Conservation (phyloP, 176 grass and related monocot species). For the Pontederia crassipes region DNA sequence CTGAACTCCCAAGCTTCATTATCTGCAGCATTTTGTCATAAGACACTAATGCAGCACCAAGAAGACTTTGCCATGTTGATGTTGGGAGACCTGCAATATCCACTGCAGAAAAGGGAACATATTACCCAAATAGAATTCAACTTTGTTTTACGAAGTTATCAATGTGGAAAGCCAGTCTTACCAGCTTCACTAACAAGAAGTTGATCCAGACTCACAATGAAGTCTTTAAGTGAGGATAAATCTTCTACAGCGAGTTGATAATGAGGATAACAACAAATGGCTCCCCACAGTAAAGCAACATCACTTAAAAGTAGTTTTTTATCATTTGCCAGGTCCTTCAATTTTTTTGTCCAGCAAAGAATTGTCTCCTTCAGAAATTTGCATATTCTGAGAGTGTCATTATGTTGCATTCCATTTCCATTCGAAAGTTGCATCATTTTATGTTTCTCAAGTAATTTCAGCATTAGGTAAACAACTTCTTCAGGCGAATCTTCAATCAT, state of each 20-base stretch:
- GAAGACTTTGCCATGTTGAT: conserved; percentile 63
- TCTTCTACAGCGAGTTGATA: conserved; percentile 34
- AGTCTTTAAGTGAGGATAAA: conserved; percentile 43
- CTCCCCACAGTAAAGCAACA: conserved; percentile 67
- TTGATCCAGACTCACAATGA: conserved; percentile 45
- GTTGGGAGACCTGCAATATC: conserved; percentile 41
- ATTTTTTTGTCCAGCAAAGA: conserved; percentile 36
- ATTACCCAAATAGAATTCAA: conserved; percentile 5
- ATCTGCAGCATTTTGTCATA: conserved; percentile 40
- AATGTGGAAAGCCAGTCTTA: conserved; percentile 21
- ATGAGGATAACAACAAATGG: conserved; percentile 55
- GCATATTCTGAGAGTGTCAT: conserved; percentile 32
- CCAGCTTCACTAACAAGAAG: conserved; percentile 55
- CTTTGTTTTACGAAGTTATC: conserved; percentile 12
- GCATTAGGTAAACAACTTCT: conserved; percentile 57
- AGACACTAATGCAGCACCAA: conserved; percentile 63
- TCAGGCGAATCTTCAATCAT: conserved; percentile 52
- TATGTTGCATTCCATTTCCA: conserved; percentile 31
- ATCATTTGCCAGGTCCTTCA: conserved; percentile 26
- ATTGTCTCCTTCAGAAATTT: conserved; percentile 51
- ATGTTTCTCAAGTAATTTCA: conserved; percentile 45
- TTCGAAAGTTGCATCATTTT: conserved; percentile 28
- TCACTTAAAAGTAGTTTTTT: conserved; percentile 41
- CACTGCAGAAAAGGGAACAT: conserved; percentile 16
- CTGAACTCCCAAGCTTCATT: conserved; percentile 25